Percentiles rank a stretch among this genome's conserved stretches.
Evolutionary conservation across 176 grass and related monocot genomes (phyloP).

Genomic region (Oryza punctata): DNA sequence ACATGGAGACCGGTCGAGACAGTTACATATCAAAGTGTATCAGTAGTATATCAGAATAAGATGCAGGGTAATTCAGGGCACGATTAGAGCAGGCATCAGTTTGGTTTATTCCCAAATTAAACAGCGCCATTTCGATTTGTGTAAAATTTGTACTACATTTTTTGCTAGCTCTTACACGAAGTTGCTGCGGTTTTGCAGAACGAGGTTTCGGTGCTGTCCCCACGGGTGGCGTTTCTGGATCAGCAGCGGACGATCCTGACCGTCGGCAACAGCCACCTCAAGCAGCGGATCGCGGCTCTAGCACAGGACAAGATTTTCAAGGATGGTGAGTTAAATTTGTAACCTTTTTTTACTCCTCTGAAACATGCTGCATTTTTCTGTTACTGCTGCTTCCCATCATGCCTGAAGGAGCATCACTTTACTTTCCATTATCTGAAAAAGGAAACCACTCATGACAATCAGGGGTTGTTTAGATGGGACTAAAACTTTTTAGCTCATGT

Average conservation of each 20-base stretch:
- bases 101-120: not conserved
- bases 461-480: too few species aligned
- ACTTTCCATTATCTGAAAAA: not conserved
- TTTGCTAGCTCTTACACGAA: too few species aligned
- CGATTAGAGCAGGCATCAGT: not conserved
- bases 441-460: not conserved
- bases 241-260: conserved; percentile 89
- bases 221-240: conserved; percentile 83
- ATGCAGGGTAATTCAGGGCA: not conserved
- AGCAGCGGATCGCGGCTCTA: conserved; percentile 92
- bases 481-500: too few species aligned
- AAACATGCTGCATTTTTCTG: not conserved
- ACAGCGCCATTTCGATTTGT: not conserved
- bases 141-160: not conserved
- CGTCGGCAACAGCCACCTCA: conserved; percentile 98
- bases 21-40: conserved; percentile 1
- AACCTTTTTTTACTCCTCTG: not conserved
- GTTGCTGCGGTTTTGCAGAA: conserved; percentile 45
- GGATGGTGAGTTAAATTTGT: conserved; percentile 57
- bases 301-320: conserved; percentile 98
- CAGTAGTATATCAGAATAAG: not conserved
- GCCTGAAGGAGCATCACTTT: conserved; percentile 7
- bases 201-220: conserved; percentile 83
- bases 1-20: conserved; percentile 29
- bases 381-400: not conserved